Evolutionary conservation across 192 early-diverging fungal genomes (phyloP), one percentile per base, ranked within the genome.

Genomic region (Backusella australiensis): DNA sequence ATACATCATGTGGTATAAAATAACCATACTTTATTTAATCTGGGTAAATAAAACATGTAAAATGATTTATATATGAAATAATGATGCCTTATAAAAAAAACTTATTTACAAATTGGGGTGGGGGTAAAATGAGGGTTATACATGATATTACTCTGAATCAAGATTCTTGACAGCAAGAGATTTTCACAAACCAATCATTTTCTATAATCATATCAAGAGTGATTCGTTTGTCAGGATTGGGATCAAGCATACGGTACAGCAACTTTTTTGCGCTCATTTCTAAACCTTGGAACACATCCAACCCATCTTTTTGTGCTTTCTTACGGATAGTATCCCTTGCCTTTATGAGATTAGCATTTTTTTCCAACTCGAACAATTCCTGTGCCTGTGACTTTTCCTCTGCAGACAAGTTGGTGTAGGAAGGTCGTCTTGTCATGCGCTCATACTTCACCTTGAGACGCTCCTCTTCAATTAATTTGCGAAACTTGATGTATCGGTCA

Each of bases 241-340:
- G 79, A 49, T 80, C 79, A 41, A 80, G 32, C 75, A 80, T 75
- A 17, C 79, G 69, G 38, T 80, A 80, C 3, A 80, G 72, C 5
- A 80, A 42, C 6, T 75, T 80, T 38, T 80, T 80, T 12, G 75
- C 56, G 34, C 17, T 71, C 36, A 76, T 75, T n/a, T 80, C 79
- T 21, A 80, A 49, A 23, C 74, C 71, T 29, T 80, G 74, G 29
- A 80, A 59, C 17, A 80, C 63, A 67, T 80, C 79, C 3, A 52
- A 75, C 14, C 75, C 79, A 14, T 63, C 75, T 59, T 80, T 75
- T 53, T 80, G 75, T 17, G 79, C 74, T 36, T 76, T 70, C 34
- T 66, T 53, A 39, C 71, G 53, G 32, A 80, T 80, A 15, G 63
- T 67, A 39, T 80, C 79, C 14, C 75, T 53, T 14, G 74, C 79